Conservation (phyloP, 306 rosid genomes). For the Begonia fuchsioides region DNA sequence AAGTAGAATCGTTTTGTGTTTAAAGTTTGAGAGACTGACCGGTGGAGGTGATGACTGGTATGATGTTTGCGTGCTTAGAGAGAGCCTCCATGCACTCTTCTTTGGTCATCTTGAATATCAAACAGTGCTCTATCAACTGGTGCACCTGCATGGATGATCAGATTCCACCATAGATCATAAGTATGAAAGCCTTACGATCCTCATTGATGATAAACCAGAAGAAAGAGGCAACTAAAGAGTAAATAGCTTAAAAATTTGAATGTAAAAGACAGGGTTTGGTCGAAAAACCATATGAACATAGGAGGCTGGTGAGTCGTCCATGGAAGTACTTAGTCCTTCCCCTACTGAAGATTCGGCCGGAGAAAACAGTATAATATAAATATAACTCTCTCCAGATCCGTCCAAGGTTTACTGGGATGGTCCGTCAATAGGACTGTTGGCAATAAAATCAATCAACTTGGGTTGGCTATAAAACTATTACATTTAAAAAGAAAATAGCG, state of each 20-base stretch:
- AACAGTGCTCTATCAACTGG: slow-evolving; percentile 80
- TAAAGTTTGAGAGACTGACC: slow-evolving; percentile 20
- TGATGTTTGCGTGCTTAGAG: slow-evolving; percentile 72
- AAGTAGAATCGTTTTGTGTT: neutral
- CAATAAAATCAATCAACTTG: neutral
- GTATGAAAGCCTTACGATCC: neutral
- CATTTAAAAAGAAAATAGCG: neutral
- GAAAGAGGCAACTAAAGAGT: no score
- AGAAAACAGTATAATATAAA: no score
- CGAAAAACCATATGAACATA: slow-evolving; percentile 59
- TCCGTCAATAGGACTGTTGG: no score
- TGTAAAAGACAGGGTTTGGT: neutral
- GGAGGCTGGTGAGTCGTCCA: slow-evolving; percentile 66
- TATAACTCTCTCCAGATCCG: no score
- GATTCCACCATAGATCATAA: neutral
- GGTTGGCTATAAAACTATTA: neutral
- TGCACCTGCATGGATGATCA: slow-evolving; percentile 42
- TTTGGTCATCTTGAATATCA: slow-evolving; percentile 73
- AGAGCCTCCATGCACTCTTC: slow-evolving; percentile 98
- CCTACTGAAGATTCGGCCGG: no score
- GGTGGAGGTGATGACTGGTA: slow-evolving; percentile 76
- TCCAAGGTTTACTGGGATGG: no score
- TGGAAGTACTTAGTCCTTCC: slow-evolving; percentile 1
- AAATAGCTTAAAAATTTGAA: neutral
- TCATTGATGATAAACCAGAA: no score